Conservation (phyloP, 768 basidiomycete species). For the Imleria badia region DNA sequence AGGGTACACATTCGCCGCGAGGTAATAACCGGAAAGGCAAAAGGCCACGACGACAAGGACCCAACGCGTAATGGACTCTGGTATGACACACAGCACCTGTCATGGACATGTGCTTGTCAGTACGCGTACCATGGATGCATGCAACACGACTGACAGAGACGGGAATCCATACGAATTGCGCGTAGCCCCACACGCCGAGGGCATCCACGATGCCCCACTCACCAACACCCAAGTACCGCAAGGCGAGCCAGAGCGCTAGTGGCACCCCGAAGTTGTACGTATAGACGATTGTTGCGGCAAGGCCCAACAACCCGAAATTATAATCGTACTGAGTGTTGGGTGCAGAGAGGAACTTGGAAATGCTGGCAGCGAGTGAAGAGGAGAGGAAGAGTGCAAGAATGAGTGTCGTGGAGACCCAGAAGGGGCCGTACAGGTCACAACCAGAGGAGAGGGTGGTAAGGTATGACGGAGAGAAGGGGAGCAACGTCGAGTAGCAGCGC, state of each 20-base stretch:
- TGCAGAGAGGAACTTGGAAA: constrained; percentile 80
- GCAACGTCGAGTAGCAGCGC: constrained; percentile 75
- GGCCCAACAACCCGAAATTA: constrained; percentile 81
- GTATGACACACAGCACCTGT: constrained; percentile 83
- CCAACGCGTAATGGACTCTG: constrained; percentile 82
- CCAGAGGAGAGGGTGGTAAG: constrained; percentile 56
- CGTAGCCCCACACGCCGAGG: constrained; percentile 78
- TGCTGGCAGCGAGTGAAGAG: constrained; percentile 87
- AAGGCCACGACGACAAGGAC: constrained; percentile 71
- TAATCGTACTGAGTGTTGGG: constrained; percentile 62
- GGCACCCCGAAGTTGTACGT: constrained; percentile 84
- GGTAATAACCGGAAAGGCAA: constrained; percentile 82
- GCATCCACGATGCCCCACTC: constrained; percentile 91
- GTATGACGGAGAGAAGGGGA: constrained; percentile 69
- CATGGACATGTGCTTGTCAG: constrained; percentile 4
- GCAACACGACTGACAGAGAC: constrained; percentile 58
- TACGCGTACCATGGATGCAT: background rate
- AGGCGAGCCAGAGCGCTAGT: constrained; percentile 75
- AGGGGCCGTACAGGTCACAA: constrained; percentile 81
- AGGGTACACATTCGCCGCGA: constrained; percentile 84
- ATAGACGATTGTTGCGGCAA: constrained; percentile 84
- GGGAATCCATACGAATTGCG: constrained; percentile 85
- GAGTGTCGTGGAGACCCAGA: constrained; percentile 97
- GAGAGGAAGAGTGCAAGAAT: constrained; percentile 92
- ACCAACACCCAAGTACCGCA: constrained; percentile 84